phyloP scores from a whole-genome alignment of 352 stramenopile species.

The Globisporangium nodosum region DNA sequence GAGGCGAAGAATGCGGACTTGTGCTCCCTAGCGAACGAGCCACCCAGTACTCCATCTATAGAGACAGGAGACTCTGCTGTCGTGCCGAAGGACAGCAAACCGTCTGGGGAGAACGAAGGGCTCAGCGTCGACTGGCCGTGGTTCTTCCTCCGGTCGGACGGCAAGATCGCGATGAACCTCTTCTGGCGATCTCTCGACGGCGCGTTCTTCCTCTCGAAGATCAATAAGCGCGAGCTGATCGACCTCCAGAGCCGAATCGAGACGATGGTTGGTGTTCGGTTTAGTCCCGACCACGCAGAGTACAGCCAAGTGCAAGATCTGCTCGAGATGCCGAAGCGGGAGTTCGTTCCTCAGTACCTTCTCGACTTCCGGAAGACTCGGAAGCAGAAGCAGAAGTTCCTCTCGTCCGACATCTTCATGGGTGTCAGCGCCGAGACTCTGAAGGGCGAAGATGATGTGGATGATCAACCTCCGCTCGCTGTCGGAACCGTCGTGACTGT shows the following conservation, averaged over 20 bases:
- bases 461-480: slow-evolving; percentile 36
- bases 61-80: background rate
- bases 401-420: slow-evolving; percentile 58
- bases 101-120: slow-evolving; percentile 10
- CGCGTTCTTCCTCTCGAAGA: slow-evolving; percentile 52
- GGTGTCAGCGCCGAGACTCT: slow-evolving; percentile 32
- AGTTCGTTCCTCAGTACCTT: slow-evolving; percentile 36
- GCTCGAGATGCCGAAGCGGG: slow-evolving; percentile 37
- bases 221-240: slow-evolving; percentile 30
- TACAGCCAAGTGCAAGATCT: slow-evolving; percentile 31
- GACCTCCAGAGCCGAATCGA: slow-evolving; percentile 28
- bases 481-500: slow-evolving; percentile 67
- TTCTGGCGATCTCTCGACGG: slow-evolving; percentile 73
- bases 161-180: slow-evolving; percentile 81
- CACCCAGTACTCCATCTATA: too few relatives aligned
- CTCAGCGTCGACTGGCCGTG: slow-evolving; percentile 70
- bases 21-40: background rate
- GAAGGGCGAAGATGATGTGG: slow-evolving; percentile 30
- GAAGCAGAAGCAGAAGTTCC: slow-evolving; percentile 45
- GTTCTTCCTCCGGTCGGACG: slow-evolving; percentile 70
- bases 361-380: slow-evolving; percentile 43
- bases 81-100: background rate
- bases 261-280: slow-evolving; percentile 27
- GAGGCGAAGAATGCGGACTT: background rate
- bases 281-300: slow-evolving; percentile 25